Percentiles rank a stretch among this genome's conserved stretches.
phyloP scores from a whole-genome alignment of 1,284 basidiomycete species.

The Marasmius sp. region DNA sequence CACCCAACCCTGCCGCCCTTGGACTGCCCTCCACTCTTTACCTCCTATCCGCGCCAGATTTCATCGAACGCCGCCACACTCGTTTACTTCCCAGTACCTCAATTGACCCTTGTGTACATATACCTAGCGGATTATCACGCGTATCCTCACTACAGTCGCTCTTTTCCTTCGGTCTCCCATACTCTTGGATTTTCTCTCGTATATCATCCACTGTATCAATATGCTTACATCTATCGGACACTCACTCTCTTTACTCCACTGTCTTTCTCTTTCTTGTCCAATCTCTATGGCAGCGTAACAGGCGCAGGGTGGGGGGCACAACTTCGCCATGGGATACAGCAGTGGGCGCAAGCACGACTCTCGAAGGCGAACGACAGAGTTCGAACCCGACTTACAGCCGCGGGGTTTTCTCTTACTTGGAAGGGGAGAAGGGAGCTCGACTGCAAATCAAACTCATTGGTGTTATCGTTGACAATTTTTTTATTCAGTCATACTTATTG shows the following conservation, averaged over 20 bases:
- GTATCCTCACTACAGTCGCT: background rate
- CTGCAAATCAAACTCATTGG: background rate
- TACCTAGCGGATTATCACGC: background rate
- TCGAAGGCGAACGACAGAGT: background rate
- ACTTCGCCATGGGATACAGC: too few species aligned
- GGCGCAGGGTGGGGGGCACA: too few species aligned
- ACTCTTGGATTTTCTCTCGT: too few species aligned
- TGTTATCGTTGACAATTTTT: background rate
- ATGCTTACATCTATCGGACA: background rate
- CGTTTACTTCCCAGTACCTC: background rate
- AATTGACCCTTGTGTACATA: background rate
- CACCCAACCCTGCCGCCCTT: too few species aligned
- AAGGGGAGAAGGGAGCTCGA: too few species aligned
- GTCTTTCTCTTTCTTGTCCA: background rate
- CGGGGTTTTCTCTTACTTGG: too few species aligned
- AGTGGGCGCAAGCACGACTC: background rate
- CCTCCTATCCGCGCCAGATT: too few species aligned
- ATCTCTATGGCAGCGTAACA: too few species aligned
- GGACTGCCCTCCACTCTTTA: too few species aligned
- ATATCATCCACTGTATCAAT: background rate
- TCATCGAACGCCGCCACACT: background rate
- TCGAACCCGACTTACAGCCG: background rate
- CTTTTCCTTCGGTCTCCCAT: background rate
- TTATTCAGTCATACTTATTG: background rate
- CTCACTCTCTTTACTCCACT: background rate